Percentiles rank a stretch among this genome's conserved stretches.
Evolutionary conservation across 2,329 filamentous ascomycete genomes (phyloP).

Genomic region (Gnomoniopsis smithogilvyi): DNA sequence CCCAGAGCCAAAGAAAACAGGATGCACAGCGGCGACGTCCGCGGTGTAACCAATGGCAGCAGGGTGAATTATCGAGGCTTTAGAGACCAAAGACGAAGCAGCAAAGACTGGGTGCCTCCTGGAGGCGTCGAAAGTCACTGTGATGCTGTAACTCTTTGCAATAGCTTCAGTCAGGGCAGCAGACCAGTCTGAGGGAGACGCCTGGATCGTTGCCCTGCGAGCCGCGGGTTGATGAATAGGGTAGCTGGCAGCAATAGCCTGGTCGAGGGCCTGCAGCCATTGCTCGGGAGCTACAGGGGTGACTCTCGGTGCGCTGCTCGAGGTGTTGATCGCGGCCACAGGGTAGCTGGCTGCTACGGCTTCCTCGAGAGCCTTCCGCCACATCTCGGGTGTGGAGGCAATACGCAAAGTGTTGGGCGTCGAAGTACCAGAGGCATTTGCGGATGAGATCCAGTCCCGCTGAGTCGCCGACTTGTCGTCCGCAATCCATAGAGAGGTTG

Average conservation of each 20-base stretch:
- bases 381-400: conserved; percentile 18
- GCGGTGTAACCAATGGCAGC: conserved; percentile 29
- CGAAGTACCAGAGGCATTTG: conserved; percentile 22
- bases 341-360: conserved; percentile 32
- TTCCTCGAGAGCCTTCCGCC: conserved; percentile 35
- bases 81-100: conserved; percentile 23
- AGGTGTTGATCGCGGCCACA: conserved; percentile 18
- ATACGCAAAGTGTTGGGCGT: conserved; percentile 27
- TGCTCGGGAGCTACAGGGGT: conserved; percentile 6
- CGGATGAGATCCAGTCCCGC: conserved; percentile 27
- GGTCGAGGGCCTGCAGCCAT: conserved; percentile 3
- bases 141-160: conserved; percentile 3
- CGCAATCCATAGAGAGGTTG: conserved; percentile 26
- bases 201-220: not conserved
- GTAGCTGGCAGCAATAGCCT: conserved; percentile 13
- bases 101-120: conserved; percentile 32
- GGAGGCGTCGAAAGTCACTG: conserved; percentile 25
- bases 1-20: conserved; percentile 30
- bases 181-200: conserved; percentile 20
- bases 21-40: conserved; percentile 28
- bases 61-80: conserved; percentile 26
- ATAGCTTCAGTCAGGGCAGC: conserved; percentile 24
- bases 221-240: not conserved
- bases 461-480: conserved; percentile 1
- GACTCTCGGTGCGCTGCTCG: not conserved